phyloP scores from a whole-genome alignment of 73 alveolate genomes.

The Stentor coeruleus region DNA sequence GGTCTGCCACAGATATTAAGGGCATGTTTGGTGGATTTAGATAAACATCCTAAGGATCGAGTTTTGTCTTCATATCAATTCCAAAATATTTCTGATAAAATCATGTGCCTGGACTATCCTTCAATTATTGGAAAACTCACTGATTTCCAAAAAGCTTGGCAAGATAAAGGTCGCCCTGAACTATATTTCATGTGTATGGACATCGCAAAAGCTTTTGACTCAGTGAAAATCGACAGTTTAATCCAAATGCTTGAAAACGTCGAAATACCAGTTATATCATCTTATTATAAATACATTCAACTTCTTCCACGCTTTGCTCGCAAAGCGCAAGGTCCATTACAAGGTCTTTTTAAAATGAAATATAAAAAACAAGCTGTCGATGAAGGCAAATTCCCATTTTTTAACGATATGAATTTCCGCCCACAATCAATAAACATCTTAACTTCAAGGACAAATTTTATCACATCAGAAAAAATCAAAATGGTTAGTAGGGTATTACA shows the following conservation, averaged over 20 bases:
- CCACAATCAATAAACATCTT: background rate
- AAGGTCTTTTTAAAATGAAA: background rate
- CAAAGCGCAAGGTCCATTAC: background rate
- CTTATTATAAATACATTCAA: constrained; percentile 18
- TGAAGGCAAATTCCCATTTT: background rate
- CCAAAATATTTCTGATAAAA: background rate
- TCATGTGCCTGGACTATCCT: background rate
- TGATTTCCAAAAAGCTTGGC: constrained; percentile 8
- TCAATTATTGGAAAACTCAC: background rate
- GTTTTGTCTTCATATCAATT: no score
- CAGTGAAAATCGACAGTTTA: background rate
- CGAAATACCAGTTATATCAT: background rate
- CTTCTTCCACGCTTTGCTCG: background rate
- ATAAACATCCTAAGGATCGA: background rate
- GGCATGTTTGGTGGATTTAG: background rate
- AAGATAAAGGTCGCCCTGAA: constrained; percentile 4
- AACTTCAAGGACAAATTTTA: background rate
- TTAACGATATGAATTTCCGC: background rate
- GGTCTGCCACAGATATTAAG: background rate
- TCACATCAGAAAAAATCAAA: background rate
- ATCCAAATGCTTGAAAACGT: background rate
- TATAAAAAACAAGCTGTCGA: background rate
- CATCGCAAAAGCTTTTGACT: constrained; percentile 24
- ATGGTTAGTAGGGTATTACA: background rate
- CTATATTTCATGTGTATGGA: constrained; percentile 19